phyloP scores from a whole-genome alignment of 768 basidiomycete species.

The Lactifluus subvellereus region DNA sequence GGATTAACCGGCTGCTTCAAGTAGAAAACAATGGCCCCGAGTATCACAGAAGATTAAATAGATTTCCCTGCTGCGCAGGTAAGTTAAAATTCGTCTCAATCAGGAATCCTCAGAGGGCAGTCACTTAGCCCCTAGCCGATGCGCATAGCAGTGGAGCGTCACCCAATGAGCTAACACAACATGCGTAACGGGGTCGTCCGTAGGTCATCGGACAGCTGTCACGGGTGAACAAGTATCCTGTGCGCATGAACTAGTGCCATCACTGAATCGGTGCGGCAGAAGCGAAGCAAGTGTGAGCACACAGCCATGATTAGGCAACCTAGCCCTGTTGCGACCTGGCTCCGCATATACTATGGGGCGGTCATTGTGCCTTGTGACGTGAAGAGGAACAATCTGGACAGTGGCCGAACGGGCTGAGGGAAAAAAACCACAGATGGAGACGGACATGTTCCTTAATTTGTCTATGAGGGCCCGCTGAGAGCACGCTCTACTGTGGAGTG shows the following conservation, averaged over 20 bases:
- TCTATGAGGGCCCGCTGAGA: slow-evolving; percentile 9
- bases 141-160: background rate
- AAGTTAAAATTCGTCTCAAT: background rate
- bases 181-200: background rate
- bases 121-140: background rate
- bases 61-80: slow-evolving; percentile 13
- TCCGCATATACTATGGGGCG: background rate
- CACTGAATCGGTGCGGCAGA: background rate
- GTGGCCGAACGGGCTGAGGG: background rate
- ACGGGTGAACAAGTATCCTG: background rate
- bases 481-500: slow-evolving; percentile 2
- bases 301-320: slow-evolving; percentile 8
- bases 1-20: slow-evolving; percentile 7
- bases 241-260: background rate
- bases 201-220: background rate
- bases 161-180: background rate
- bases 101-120: background rate
- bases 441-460: background rate
- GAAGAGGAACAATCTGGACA: background rate
- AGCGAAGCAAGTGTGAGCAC: background rate
- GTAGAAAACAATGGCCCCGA: background rate
- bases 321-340: background rate
- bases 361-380: background rate
- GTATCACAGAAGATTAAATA: slow-evolving; percentile 8
- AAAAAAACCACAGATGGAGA: background rate